A percentile compares a stretch with the other conserved stretches of the same genome.
These are phyloP conservation scores for Fusarium musae DNA, from an alignment of 2,329 filamentous ascomycete species.

Conservation along the genomic window DNA sequence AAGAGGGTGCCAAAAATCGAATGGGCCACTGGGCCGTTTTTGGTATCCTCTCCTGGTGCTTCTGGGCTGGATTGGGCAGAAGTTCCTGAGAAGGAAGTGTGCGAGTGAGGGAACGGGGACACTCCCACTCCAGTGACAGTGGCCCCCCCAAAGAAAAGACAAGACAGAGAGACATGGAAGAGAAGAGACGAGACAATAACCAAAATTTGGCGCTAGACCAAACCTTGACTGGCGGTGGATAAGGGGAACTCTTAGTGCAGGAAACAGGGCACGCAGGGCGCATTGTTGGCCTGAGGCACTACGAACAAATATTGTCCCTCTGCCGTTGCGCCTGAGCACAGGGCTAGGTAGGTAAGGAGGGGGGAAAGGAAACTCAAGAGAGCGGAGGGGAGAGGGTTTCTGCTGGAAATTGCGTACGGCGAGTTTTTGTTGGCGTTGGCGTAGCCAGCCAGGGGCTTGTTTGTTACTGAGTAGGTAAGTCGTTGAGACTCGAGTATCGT, in stretches of 20 bases:
- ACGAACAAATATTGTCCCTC: conserved; percentile 31
- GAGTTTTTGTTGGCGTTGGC: conserved; percentile 32
- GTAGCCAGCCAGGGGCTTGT: conserved; percentile 28
- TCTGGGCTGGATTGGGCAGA: conserved; percentile 27
- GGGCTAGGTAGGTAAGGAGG: conserved; percentile 16
- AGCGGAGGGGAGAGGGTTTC: conserved; percentile 28
- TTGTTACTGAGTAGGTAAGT: conserved; percentile 20
- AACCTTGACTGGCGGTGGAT: conserved; percentile 51
- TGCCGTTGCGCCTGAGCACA: conserved; percentile 33
- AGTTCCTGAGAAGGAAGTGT: conserved; percentile 16
- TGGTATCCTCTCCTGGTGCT: conserved; percentile 29
- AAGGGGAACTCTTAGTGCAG: conserved; percentile 49
- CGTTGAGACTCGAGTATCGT: conserved; percentile 29
- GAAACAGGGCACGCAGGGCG: conserved; percentile 43
- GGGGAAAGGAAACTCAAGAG: conserved; percentile 16
- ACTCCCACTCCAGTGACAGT: conserved; percentile 9
- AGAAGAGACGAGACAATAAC: conserved; percentile 41
- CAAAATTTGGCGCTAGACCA: conserved; percentile 49
- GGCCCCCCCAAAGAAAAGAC: conserved; percentile 39
- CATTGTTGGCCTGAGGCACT: conserved; percentile 43
- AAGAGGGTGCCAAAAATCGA: conserved; percentile 33
- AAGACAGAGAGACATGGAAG: conserved; percentile 41
- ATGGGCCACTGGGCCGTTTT: conserved; percentile 35
- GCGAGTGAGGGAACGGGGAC: conserved; percentile 23
- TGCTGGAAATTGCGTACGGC: conserved; percentile 45